These are phyloP conservation scores for Phytophthora foliorum DNA, from an alignment of 352 stramenopile species.

Conservation along the genomic window DNA sequence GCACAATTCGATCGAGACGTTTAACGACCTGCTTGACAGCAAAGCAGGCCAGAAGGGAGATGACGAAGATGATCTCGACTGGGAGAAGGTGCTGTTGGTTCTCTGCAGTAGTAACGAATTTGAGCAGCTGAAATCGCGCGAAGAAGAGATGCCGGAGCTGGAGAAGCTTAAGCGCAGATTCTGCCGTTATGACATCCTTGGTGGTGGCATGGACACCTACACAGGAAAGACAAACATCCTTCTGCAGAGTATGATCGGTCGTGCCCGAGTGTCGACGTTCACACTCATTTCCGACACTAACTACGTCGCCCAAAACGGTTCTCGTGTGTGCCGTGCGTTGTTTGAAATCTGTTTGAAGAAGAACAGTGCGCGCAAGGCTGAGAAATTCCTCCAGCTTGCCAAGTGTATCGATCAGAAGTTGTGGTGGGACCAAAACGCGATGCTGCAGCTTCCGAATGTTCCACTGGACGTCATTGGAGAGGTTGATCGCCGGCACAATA, in stretches of 20 bases:
- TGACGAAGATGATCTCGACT: conserved; percentile 63
- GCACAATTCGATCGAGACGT: conserved; percentile 97
- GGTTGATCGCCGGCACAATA: conserved; percentile 79
- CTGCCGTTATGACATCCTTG: conserved; percentile 91
- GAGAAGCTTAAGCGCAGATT: conserved; percentile 93
- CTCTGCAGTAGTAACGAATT: conserved; percentile 95
- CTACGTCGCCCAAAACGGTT: conserved; percentile 99
- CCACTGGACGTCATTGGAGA: conserved; percentile 90
- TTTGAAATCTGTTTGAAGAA: conserved; percentile 99
- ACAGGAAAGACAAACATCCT: conserved; percentile 98
- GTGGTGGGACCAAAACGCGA: conserved; percentile 97
- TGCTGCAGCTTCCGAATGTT: conserved; percentile 94
- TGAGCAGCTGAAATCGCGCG: conserved; percentile 95
- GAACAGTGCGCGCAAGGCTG: conserved; percentile 82
- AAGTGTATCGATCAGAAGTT: conserved; percentile 98
- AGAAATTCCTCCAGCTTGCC: conserved; percentile 96
- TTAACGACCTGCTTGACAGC: conserved; percentile 95
- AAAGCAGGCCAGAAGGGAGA: conserved; percentile 51
- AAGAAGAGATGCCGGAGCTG: conserved; percentile 95
- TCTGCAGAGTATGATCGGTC: conserved; percentile 89
- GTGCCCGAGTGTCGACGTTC: conserved; percentile 93
- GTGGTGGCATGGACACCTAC: conserved; percentile 92
- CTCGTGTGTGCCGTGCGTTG: conserved; percentile 96
- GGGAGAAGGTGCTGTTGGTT: conserved; percentile 77
- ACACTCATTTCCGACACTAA: conserved; percentile 99